A percentile compares a stretch with the other conserved stretches of the same genome.
Conservation (phyloP, 1,284 basidiomycete species). For the Gomphus bonarii region DNA sequence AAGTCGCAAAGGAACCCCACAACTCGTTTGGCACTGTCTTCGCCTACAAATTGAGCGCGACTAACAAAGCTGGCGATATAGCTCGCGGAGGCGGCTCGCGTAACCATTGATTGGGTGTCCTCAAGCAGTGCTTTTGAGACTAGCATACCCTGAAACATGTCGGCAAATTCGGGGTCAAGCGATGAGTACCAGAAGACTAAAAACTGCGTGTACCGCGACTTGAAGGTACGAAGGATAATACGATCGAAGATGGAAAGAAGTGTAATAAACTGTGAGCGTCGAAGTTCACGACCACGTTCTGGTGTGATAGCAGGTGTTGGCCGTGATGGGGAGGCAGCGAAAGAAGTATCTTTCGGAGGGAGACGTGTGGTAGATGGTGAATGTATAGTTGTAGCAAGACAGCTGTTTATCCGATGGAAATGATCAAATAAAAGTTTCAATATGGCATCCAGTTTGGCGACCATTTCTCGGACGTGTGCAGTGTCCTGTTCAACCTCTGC, state of each 20-base stretch:
- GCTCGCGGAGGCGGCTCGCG: conserved; percentile 80
- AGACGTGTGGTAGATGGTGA: conserved; percentile 14
- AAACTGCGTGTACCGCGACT: conserved; percentile 96
- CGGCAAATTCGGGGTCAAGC: conserved; percentile 80
- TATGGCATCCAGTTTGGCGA: conserved; percentile 85
- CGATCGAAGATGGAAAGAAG: conserved; percentile 91
- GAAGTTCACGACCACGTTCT: conserved; percentile 21
- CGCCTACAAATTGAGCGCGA: conserved; percentile 80
- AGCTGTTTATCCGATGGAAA: conserved; percentile 42
- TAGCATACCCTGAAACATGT: conserved; percentile 89
- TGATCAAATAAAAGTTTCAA: conserved; percentile 80
- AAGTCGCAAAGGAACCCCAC: conserved; percentile 80
- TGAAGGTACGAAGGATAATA: conserved; percentile 89
- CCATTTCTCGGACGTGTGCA: conserved; percentile 74
- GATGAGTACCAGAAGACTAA: conserved; percentile 94
- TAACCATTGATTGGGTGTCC: conserved; percentile 51
- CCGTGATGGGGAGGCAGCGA: conserved; percentile 19
- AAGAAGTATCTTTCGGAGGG: conserved; percentile 15
- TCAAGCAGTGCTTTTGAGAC: conserved; percentile 80
- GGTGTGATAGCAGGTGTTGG: conserved; percentile 12
- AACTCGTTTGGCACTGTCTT: conserved; percentile 66
- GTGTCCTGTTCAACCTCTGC: conserved; percentile 42
- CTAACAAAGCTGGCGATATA: conserved; percentile 92
- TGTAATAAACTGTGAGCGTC: conserved; percentile 66
- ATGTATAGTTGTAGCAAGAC: conserved; percentile 14